A percentile compares a stretch with the other conserved stretches of the same genome.
Evolutionary conservation across 768 basidiomycete species (phyloP).

Genomic region (Galerina sulciceps): DNA sequence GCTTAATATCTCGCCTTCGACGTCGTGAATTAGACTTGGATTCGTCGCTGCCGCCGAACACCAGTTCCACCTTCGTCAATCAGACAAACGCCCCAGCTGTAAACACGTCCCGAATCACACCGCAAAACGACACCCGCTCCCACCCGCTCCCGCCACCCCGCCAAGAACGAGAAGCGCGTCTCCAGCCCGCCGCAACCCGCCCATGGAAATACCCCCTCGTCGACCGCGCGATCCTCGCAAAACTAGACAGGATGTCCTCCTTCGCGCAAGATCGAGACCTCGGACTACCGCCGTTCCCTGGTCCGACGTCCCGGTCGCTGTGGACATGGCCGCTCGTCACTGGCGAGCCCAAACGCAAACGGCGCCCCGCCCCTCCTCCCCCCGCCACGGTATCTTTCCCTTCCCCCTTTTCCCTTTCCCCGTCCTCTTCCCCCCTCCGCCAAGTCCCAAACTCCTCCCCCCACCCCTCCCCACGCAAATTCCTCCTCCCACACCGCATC

Average conservation of each 20-base stretch:
- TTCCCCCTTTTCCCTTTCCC: too few relatives aligned
- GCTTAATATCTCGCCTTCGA: neutral
- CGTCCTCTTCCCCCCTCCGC: neutral
- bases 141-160: neutral
- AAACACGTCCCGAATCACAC: too few relatives aligned
- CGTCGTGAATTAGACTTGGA: neutral
- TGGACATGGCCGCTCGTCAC: conserved; percentile 15
- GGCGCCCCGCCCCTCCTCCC: neutral
- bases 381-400: conserved; percentile 8
- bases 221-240: conserved; percentile 17
- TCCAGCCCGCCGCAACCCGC: neutral
- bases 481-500: conserved; percentile 53
- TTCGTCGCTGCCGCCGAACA: neutral
- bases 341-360: neutral
- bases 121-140: too few relatives aligned
- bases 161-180: neutral
- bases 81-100: neutral
- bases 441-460: neutral
- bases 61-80: neutral
- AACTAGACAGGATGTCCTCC: conserved; percentile 21
- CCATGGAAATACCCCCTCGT: conserved; percentile 21
- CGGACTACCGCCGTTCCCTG: neutral
- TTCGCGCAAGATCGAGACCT: conserved; percentile 14
- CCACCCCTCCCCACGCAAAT: conserved; percentile 17
- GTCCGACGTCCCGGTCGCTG: neutral